A percentile compares a stretch with the other conserved stretches of the same genome.
Conservation (phyloP, 2,329 filamentous ascomycete species). For the Sporothrix dimorphospora region DNA sequence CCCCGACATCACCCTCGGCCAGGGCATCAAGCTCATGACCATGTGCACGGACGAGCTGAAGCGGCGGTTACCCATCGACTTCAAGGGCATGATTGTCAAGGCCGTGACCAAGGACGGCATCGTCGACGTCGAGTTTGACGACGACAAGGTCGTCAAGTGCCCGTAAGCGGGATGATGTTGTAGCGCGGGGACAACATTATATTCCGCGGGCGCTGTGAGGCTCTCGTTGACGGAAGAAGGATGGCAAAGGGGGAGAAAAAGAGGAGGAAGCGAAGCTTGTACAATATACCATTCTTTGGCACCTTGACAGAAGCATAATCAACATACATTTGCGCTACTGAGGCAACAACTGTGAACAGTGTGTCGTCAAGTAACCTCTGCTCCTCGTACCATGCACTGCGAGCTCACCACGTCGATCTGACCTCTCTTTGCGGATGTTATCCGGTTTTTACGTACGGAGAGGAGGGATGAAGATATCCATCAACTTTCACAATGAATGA, state of each 20-base stretch:
- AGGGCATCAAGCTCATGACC: conserved; percentile 88
- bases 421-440: background rate
- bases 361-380: background rate
- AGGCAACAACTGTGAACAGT: background rate
- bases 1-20: conserved; percentile 84
- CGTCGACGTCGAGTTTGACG: conserved; percentile 80
- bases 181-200: too few species aligned
- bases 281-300: conserved; percentile 21
- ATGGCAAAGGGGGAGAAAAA: background rate
- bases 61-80: conserved; percentile 94
- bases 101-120: conserved; percentile 94
- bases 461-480: background rate
- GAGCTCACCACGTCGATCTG: background rate
- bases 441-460: background rate
- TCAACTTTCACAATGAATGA: background rate
- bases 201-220: background rate
- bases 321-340: conserved; percentile 11
- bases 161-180: conserved; percentile 45
- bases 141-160: conserved; percentile 70
- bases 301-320: conserved; percentile 22
- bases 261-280: conserved; percentile 2
- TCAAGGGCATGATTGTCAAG: conserved; percentile 96
- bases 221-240: background rate
- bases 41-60: conserved; percentile 98
- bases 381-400: too few species aligned